Evolutionary conservation across 2,329 filamentous ascomycete species (phyloP), one percentile per base, ranked within the genome.

Genomic region (Aplosporella prunicola): DNA sequence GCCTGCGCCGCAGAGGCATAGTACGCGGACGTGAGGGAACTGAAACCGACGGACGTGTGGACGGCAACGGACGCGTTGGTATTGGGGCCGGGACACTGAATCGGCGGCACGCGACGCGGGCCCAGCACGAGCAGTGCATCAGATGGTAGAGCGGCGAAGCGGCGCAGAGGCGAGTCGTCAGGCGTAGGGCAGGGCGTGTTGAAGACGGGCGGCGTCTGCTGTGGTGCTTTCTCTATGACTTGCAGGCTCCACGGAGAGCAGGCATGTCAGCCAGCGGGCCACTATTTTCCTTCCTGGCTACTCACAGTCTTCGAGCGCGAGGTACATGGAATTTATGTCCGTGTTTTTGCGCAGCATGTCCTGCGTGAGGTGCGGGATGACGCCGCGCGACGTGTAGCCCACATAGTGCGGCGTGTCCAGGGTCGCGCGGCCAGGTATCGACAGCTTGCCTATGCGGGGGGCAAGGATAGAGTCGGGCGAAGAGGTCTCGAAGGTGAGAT

Each of bases 251-350:
- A 48, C 24, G 46, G 48, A 55, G 45, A 61, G 56, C 45, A 43
- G 34, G 41, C 28, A 29, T 45, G 56, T 71, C 55, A 69, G 65
- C 53, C 32, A 42, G 38, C 13, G 15, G 22, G 4, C 8, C 6
- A 5, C 14, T 11, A 15, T n/a, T n/a, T n/a, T n/a, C n/a, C n/a
- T n/a, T n/a, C n/a, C n/a, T n/a, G 20, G 9, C n/a, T 16, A n/a
- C 82, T 61, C 70, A 95, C 91, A 96, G 60, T 98, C 91, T 68
- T 98, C 91, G 18, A 96, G 65, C 1, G 82, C 84, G 51, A 91
- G 67, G 55, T 93, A 93, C 3, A 84, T 69, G 17, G 82, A 82
- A 18, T 67, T 66, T 42, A 93, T 68, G 5, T 71, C 57, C 1
- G 79, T 78, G 50, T 81, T 68, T 39, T 76, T 78, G 26, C 63